phyloP scores from a whole-genome alignment of 768 basidiomycete species.

The Tricholoma matsutake region DNA sequence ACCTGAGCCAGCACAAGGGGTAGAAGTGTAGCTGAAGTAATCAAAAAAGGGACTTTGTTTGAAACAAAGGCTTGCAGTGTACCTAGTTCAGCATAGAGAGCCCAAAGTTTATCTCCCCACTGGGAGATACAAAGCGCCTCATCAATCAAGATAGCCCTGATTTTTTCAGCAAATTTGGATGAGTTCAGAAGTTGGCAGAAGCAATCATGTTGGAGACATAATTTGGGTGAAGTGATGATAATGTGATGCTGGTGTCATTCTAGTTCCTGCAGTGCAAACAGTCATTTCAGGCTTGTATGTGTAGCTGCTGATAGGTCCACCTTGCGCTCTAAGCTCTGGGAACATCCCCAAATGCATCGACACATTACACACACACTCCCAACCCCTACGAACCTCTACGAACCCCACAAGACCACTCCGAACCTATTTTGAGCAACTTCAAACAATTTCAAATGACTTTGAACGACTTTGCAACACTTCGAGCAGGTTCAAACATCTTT shows the following conservation, averaged over 20 bases:
- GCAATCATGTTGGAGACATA: conserved; percentile 30
- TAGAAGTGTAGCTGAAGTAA: conserved; percentile 33
- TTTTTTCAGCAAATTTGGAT: conserved; percentile 15
- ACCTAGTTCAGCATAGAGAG: conserved; percentile 24
- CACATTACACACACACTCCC: too few relatives aligned
- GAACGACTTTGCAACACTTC: too few relatives aligned
- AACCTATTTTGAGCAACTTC: too few relatives aligned
- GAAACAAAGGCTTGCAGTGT: conserved; percentile 29
- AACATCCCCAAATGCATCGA: too few relatives aligned
- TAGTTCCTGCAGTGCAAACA: too few relatives aligned
- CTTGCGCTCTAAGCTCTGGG: too few relatives aligned
- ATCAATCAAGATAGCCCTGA: conserved; percentile 31
- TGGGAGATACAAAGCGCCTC: conserved; percentile 35
- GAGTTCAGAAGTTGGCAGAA: conserved; percentile 25
- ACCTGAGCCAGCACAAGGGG: conserved; percentile 26
- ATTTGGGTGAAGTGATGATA: conserved; percentile 34
- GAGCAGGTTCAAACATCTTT: too few relatives aligned
- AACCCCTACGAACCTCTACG: too few relatives aligned
- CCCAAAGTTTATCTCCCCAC: conserved; percentile 35
- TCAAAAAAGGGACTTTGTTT: conserved; percentile 24
- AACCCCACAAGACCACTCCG: too few relatives aligned
- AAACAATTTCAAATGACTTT: too few relatives aligned
- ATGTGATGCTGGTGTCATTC: conserved; percentile 13
- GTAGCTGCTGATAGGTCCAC: too few relatives aligned
- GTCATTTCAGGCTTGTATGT: not conserved